These are phyloP conservation scores for Penicillium corylophilum DNA, from an alignment of 2,329 filamentous ascomycete genomes.

Conservation along the genomic window DNA sequence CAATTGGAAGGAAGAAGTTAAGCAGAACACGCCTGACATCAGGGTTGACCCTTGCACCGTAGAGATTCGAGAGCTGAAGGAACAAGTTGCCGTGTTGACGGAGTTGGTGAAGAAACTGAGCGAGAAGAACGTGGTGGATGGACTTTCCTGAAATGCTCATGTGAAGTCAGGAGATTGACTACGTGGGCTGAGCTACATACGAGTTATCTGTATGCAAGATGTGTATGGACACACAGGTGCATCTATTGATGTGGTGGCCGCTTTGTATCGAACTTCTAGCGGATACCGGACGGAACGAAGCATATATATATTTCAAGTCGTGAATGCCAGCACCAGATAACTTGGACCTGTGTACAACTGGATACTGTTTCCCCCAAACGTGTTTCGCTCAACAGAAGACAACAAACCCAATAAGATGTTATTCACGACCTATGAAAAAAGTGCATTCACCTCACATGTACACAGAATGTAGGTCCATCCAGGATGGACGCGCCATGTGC, in stretches of 20 bases:
- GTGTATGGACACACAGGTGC: too few species aligned
- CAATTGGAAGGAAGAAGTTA: slow-evolving; percentile 80
- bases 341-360: too few species aligned
- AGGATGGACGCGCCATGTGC: not conserved
- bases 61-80: slow-evolving; percentile 53
- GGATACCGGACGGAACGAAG: not conserved
- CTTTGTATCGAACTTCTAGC: too few species aligned
- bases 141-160: not conserved
- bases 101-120: slow-evolving; percentile 61
- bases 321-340: too few species aligned
- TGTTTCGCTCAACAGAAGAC: too few species aligned
- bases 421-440: too few species aligned
- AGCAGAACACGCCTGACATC: slow-evolving; percentile 74
- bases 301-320: not conserved
- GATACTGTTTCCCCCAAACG: not conserved
- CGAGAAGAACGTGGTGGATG: slow-evolving; percentile 20
- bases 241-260: too few species aligned
- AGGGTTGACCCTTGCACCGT: slow-evolving; percentile 73
- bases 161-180: too few species aligned
- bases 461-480: too few species aligned
- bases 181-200: not conserved
- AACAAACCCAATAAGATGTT: too few species aligned
- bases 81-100: slow-evolving; percentile 62
- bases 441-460: too few species aligned
- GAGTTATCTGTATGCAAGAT: not conserved